A percentile compares a stretch with the other conserved stretches of the same genome.
Conservation (phyloP, 2,329 filamentous ascomycete species). For the Apiospora sp. region DNA sequence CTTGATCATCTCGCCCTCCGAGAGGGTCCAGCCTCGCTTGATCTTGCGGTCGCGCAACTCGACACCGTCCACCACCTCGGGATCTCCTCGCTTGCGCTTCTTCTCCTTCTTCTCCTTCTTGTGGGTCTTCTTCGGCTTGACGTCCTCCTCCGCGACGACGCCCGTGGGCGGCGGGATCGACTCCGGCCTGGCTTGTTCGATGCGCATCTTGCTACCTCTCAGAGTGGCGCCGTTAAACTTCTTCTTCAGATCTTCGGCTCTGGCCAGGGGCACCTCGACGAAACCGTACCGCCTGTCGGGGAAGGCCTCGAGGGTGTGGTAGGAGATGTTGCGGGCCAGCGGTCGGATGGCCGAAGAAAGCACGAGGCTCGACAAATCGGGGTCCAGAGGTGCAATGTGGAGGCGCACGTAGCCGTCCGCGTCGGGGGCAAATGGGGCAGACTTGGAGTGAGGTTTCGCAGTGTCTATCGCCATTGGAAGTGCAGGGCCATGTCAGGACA, state of each 20-base stretch:
- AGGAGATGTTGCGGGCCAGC: constrained; percentile 82
- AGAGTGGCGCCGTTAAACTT: constrained; percentile 89
- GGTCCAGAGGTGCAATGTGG: constrained; percentile 87
- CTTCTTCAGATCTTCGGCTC: constrained; percentile 90
- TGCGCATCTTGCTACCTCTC: constrained; percentile 83
- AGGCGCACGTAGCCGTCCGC: constrained; percentile 62
- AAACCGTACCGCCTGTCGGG: constrained; percentile 92
- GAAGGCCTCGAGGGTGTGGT: constrained; percentile 84
- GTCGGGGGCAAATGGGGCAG: constrained; percentile 28
- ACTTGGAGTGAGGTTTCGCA: constrained; percentile 27
- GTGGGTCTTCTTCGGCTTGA: constrained; percentile 37
- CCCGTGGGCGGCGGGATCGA: constrained; percentile 53
- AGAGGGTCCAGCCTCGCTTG: constrained; percentile 88
- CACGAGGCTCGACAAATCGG: constrained; percentile 75
- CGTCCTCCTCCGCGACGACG: constrained; percentile 42
- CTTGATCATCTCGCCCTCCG: constrained; percentile 57
- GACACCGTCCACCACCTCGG: constrained; percentile 68
- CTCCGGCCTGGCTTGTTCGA: constrained; percentile 80
- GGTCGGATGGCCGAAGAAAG: constrained; percentile 73
- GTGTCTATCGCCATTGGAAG: constrained; percentile 34
- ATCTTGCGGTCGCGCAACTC: constrained; percentile 79
- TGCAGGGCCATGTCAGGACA: constrained; percentile 13
- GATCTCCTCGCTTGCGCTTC: constrained; percentile 59
- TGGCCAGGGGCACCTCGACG: constrained; percentile 79
- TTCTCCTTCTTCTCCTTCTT: constrained; percentile 52